Evolutionary conservation across 768 basidiomycete genomes (phyloP).

Genomic region (Amanita phalloides): DNA sequence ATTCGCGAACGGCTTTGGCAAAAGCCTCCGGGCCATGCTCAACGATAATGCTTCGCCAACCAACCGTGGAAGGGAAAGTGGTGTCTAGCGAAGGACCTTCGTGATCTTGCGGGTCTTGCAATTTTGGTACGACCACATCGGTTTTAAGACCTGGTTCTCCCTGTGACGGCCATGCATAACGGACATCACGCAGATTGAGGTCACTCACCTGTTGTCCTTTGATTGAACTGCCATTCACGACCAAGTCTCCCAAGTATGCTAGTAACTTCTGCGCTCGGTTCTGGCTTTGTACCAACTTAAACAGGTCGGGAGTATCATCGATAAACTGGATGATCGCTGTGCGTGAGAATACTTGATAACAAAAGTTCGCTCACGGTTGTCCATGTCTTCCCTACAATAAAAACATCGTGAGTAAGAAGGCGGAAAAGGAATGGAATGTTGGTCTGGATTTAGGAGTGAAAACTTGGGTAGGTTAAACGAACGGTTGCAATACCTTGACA

Average conservation of each 20-base stretch:
- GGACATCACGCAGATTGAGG: slow-evolving; percentile 4
- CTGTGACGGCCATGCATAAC: slow-evolving; percentile 15
- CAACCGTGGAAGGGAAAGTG: slow-evolving; percentile 70
- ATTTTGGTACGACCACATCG: slow-evolving; percentile 74
- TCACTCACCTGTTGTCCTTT: slow-evolving; percentile 65
- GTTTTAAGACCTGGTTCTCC: slow-evolving; percentile 92
- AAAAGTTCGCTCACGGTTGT: slow-evolving; percentile 44
- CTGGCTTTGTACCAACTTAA: slow-evolving; percentile 95
- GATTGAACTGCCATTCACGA: slow-evolving; percentile 97
- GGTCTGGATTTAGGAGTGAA: slow-evolving; percentile 42
- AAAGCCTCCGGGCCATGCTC: slow-evolving; percentile 97
- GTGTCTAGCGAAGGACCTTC: slow-evolving; percentile 69
- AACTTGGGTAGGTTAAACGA: not conserved
- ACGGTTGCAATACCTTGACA: slow-evolving; percentile 56
- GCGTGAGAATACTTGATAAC: not conserved
- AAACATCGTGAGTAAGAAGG: slow-evolving; percentile 91
- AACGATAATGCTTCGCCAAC: slow-evolving; percentile 98
- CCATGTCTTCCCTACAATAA: slow-evolving; percentile 96
- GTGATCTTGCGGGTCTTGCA: slow-evolving; percentile 72
- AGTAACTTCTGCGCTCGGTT: slow-evolving; percentile 98
- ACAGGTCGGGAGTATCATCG: slow-evolving; percentile 98
- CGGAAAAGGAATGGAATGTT: slow-evolving; percentile 99
- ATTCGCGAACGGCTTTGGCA: slow-evolving; percentile 93
- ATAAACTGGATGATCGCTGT: slow-evolving; percentile 58
- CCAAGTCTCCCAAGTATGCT: slow-evolving; percentile 93